Percentiles rank a stretch among this genome's conserved stretches.
phyloP scores from a whole-genome alignment of 768 basidiomycete species.

The Dendrothele bispora region DNA sequence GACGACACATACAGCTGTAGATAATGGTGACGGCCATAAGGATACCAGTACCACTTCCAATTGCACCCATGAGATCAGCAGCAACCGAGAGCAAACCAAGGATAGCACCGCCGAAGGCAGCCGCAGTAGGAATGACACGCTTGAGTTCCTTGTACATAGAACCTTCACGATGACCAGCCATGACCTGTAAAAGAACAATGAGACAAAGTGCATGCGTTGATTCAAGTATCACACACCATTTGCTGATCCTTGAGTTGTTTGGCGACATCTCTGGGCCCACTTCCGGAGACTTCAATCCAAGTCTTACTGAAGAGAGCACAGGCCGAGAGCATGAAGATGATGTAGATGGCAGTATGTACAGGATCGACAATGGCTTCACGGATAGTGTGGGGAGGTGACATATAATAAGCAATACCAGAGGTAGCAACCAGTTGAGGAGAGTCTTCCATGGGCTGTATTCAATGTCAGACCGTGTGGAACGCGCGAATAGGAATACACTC shows the following conservation, averaged over 20 bases:
- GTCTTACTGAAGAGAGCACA: constrained; percentile 99
- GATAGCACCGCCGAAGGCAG: constrained; percentile 96
- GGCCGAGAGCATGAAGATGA: constrained; percentile 88
- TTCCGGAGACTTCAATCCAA: constrained; percentile 98
- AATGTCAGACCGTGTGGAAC: constrained; percentile 1
- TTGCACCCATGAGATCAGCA: constrained; percentile 94
- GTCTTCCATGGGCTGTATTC: constrained; percentile 84
- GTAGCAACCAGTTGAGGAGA: constrained; percentile 88
- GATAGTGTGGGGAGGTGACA: constrained; percentile 95
- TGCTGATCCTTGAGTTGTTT: constrained; percentile 99
- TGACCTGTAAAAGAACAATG: not conserved
- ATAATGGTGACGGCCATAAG: constrained; percentile 98
- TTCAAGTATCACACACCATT: constrained; percentile 58
- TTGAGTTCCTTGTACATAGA: constrained; percentile 99
- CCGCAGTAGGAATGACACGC: constrained; percentile 95
- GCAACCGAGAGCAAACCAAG: constrained; percentile 88
- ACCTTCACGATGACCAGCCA: constrained; percentile 89
- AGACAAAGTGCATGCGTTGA: not conserved
- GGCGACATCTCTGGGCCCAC: constrained; percentile 92
- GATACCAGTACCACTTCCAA: constrained; percentile 94
- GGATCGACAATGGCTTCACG: constrained; percentile 88
- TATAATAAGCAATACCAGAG: constrained; percentile 95
- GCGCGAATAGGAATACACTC: constrained; percentile 18
- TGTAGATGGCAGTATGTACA: constrained; percentile 88
- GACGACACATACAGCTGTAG: constrained; percentile 71